Evolutionary conservation across 441 rosid species (phyloP).

Genomic region (Daphne laureola): DNA sequence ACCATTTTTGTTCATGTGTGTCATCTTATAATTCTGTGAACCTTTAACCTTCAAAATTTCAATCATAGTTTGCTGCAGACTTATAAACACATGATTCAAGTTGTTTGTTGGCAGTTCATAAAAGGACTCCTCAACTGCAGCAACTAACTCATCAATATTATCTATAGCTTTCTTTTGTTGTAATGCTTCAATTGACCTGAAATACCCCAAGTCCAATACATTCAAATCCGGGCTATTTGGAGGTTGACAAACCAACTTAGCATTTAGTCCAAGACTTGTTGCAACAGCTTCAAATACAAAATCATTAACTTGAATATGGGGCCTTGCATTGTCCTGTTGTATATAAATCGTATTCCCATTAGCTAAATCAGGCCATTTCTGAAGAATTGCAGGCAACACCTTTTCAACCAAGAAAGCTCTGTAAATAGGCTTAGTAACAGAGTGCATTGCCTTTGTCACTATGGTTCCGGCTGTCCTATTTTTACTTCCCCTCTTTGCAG

Average conservation of each 20-base stretch:
- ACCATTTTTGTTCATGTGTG: neutral
- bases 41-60: too few species aligned
- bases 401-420: neutral
- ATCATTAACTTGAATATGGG: neutral
- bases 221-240: neutral
- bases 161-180: too few species aligned
- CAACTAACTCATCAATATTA: too few species aligned
- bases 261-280: neutral
- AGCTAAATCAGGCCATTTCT: neutral
- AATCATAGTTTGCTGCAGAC: too few species aligned
- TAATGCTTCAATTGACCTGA: too few species aligned
- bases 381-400: neutral
- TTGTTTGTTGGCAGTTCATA: too few species aligned
- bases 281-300: neutral
- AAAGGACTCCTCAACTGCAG: too few species aligned
- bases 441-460: neutral
- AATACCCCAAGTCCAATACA: neutral
- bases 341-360: neutral
- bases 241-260: neutral
- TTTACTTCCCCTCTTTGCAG: slow-evolving; percentile 1
- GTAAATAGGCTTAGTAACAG: neutral
- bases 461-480: neutral
- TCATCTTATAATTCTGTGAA: too few species aligned
- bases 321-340: slow-evolving; percentile 10
- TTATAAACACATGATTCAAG: too few species aligned